These are phyloP conservation scores for Fraxinus platypoda DNA, from an alignment of 305 asterid species.

Conservation along the genomic window DNA sequence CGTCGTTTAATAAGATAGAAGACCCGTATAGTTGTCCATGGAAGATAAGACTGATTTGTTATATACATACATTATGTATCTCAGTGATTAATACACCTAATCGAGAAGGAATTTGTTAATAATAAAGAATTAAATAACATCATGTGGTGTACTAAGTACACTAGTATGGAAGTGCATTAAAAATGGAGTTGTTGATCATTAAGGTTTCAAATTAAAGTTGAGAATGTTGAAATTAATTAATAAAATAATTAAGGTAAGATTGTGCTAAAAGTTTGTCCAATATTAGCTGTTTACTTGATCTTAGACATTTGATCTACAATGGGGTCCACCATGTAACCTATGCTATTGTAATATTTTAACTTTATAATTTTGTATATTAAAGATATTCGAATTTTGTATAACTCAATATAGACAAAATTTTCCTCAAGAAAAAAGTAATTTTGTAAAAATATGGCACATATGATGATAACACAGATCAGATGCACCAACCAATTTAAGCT, in stretches of 20 bases:
- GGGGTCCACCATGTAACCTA: neutral
- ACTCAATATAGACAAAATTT: neutral
- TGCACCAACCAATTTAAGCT: neutral
- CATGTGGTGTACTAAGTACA: conserved; percentile 61
- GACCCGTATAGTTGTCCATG: neutral
- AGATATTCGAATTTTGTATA: neutral
- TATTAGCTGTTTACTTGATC: neutral
- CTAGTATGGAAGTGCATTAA: conserved; percentile 52
- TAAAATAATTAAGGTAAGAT: neutral
- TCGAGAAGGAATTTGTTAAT: conserved; percentile 12
- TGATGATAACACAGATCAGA: neutral
- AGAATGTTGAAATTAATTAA: conserved; percentile 16
- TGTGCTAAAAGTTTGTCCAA: neutral
- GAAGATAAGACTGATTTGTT: neutral
- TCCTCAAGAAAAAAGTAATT: neutral
- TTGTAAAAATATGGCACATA: neutral
- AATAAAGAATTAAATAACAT: conserved; percentile 29
- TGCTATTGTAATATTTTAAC: neutral
- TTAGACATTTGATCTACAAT: neutral
- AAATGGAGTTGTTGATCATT: neutral
- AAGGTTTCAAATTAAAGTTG: neutral
- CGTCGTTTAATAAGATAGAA: neutral
- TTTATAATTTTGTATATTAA: neutral
- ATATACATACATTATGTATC: conserved; percentile 29
- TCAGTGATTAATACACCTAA: conserved; percentile 37